These are phyloP conservation scores for Austroboletus eburneus DNA, from an alignment of 768 basidiomycete species.

Conservation along the genomic window DNA sequence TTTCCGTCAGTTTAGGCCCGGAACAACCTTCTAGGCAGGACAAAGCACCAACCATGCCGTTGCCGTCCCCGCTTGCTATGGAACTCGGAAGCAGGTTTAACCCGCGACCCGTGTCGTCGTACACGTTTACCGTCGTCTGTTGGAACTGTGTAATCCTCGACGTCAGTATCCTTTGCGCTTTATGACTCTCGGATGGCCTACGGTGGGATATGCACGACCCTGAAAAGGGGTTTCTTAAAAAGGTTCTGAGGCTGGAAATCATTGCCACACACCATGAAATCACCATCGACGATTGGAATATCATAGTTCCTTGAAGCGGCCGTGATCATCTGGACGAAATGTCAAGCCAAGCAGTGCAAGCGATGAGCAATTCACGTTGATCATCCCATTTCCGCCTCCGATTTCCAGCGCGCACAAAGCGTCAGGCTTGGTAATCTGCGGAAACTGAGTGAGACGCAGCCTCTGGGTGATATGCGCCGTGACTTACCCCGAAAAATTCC, in stretches of 20 bases:
- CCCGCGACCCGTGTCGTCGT: slow-evolving; percentile 24
- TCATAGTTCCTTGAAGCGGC: slow-evolving; percentile 33
- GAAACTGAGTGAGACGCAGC: neutral
- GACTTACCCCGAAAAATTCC: slow-evolving; percentile 25
- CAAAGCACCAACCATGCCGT: slow-evolving; percentile 24
- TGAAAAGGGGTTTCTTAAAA: slow-evolving; percentile 10
- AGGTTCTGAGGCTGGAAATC: neutral
- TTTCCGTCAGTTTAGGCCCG: neutral
- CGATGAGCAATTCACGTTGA: slow-evolving; percentile 28
- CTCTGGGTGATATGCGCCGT: neutral
- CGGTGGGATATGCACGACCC: slow-evolving; percentile 36
- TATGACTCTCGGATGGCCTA: slow-evolving; percentile 13
- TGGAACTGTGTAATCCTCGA: slow-evolving; percentile 17
- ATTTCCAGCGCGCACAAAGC: slow-evolving; percentile 39
- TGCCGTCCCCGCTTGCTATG: slow-evolving; percentile 38
- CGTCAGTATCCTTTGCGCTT: slow-evolving; percentile 1
- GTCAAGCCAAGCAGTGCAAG: slow-evolving; percentile 6
- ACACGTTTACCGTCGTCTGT: slow-evolving; percentile 31
- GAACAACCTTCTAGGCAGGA: neutral
- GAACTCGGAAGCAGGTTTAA: slow-evolving; percentile 30
- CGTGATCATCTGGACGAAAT: slow-evolving; percentile 29
- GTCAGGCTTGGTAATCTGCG: slow-evolving; percentile 30
- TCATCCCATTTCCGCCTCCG: slow-evolving; percentile 44
- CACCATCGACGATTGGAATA: slow-evolving; percentile 41
- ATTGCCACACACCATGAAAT: slow-evolving; percentile 36